Percentiles rank a stretch among this genome's conserved stretches.
Conservation (phyloP, 108 stramenopile species). For the Cyclotella kingstonii region DNA sequence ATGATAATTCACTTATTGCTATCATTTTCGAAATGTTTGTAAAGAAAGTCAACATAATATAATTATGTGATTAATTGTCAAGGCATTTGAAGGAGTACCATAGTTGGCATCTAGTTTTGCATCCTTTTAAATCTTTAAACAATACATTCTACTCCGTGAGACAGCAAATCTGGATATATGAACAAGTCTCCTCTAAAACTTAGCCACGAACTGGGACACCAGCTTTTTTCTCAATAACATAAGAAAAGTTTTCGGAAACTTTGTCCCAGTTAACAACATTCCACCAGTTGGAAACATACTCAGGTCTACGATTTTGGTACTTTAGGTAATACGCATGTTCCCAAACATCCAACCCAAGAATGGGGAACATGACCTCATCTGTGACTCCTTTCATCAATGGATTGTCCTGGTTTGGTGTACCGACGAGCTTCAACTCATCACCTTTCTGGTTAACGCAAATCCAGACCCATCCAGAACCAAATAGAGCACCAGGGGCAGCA, state of each 20-base stretch:
- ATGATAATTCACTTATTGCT: too few relatives aligned
- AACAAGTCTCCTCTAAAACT: too few relatives aligned
- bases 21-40: too few relatives aligned
- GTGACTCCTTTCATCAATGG: slow-evolving; percentile 92
- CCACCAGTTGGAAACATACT: slow-evolving; percentile 94
- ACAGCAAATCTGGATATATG: too few relatives aligned
- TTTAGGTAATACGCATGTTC: slow-evolving; percentile 99
- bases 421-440: slow-evolving; percentile 85
- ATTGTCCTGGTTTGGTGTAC: slow-evolving; percentile 97
- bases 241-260: slow-evolving; percentile 86
- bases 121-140: too few relatives aligned
- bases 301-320: slow-evolving; percentile 97
- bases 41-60: too few relatives aligned
- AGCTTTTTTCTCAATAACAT: slow-evolving; percentile 80
- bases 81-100: too few relatives aligned
- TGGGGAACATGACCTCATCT: slow-evolving; percentile 93
- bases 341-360: slow-evolving; percentile 99
- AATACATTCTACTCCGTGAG: too few relatives aligned
- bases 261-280: slow-evolving; percentile 97
- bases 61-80: too few relatives aligned
- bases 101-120: too few relatives aligned
- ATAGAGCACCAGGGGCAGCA: slow-evolving; percentile 91
- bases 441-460: slow-evolving; percentile 83
- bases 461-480: slow-evolving; percentile 97
- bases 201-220: slow-evolving; percentile 69